Base-by-base conservation (phyloP, 345 rosid species). In the Lagerstroemia speciosa region DNA sequence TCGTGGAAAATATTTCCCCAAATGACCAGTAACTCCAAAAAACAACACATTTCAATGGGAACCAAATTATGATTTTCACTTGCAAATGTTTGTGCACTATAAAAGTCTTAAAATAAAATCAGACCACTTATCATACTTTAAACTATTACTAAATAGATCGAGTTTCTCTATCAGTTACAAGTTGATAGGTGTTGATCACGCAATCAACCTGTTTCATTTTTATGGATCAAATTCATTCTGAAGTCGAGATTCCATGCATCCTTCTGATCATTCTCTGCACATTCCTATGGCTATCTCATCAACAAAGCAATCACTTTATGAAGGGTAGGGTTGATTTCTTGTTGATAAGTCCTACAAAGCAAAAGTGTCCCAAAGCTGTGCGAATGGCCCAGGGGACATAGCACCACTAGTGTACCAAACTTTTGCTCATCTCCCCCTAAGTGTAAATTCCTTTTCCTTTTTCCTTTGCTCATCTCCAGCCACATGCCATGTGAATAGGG, bases 401-500 rank as follows among this genome's bases (percentile, higher is more conserved):
- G 60, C 55, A 24, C 46, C 46, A 53, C 60, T 20, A 53, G 30
- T 53, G 60, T 30, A 53, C 60, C 60, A 53, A 58, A 10, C 33
- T 27, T 27, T 58, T 27, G 63, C 15, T 58, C 17, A 27, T 10
- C 33, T n/a, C 34, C 32, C 20, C 33, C 55, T 12, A 27, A 27
- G 29, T 58, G 34, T 27, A 27, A n/a, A 12, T 27, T 16, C 34
- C 34, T 58, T n/a, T 58, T 34, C n/a, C n/a, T 52, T 24, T 27
- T 58, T 29, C 34, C 20, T 8, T 58, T 19, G 31, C 63, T 24
- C 63, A 30, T 58, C 63, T 58, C 33, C 29, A 58, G 63, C 63
- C 63, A 58, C 30, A 58, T 29, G 63, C 63, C 63, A 58, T 27
- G 63, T 58, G 63, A 58, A 58, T 27, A 27, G 33, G 43, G 55